Percentiles rank a stretch among this genome's conserved stretches.
These are phyloP conservation scores for Alnus rubra DNA, from an alignment of 306 rosid species.

Conservation along the genomic window DNA sequence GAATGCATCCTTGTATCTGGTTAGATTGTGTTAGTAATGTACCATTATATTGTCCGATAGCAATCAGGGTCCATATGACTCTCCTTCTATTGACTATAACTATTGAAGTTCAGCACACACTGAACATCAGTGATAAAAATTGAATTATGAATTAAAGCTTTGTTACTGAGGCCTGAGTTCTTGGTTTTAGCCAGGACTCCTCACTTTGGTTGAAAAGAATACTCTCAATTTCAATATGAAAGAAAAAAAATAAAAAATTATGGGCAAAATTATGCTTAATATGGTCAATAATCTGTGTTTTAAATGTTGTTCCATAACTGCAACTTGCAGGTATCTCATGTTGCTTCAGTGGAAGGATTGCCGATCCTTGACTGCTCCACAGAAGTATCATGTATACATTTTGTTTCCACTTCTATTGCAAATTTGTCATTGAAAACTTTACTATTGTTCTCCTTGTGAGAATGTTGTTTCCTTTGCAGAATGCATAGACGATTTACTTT, in stretches of 20 bases:
- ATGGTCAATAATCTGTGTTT: slow-evolving; percentile 22
- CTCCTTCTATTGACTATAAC: background rate
- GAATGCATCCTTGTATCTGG: background rate
- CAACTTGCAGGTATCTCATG: slow-evolving; percentile 69
- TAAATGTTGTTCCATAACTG: slow-evolving; percentile 17
- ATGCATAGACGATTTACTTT: background rate
- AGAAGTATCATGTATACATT: slow-evolving; percentile 70
- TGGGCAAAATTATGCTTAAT: slow-evolving; percentile 11
- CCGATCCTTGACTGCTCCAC: slow-evolving; percentile 75
- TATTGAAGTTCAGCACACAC: background rate
- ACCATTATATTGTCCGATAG: background rate
- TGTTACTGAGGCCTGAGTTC: slow-evolving; percentile 12
- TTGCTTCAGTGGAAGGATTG: slow-evolving; percentile 69
- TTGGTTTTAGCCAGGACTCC: slow-evolving; percentile 13
- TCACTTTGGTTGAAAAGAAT: background rate
- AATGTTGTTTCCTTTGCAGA: slow-evolving; percentile 16
- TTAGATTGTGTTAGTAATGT: background rate
- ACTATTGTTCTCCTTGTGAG: background rate
- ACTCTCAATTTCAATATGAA: slow-evolving; percentile 11
- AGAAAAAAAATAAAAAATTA: background rate
- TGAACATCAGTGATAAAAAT: slow-evolving; percentile 9
- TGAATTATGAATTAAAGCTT: slow-evolving; percentile 21
- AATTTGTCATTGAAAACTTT: slow-evolving; percentile 18
- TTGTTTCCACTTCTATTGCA: slow-evolving; percentile 22
- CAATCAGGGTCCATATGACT: background rate